Conservation (phyloP, 192 early-diverging fungal species). For the Coemansia umbellata region DNA sequence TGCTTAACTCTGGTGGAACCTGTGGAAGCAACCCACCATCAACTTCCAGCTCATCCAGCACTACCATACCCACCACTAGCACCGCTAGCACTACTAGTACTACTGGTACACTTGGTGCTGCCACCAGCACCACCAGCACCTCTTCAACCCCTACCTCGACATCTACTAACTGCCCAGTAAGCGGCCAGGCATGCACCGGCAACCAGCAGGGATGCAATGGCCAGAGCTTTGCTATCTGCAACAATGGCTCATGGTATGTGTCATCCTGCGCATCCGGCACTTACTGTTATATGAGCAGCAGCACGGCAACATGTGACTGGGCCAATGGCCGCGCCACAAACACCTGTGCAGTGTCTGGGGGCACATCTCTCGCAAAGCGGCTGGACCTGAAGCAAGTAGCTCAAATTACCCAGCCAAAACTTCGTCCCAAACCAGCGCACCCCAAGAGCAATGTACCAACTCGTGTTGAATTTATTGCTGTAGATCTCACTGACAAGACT, state of each 20-base stretch:
- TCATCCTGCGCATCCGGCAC: constrained; percentile 44
- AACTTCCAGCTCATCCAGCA: constrained; percentile 7
- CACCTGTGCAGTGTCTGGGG: constrained; percentile 31
- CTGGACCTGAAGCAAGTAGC: constrained; percentile 21
- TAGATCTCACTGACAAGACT: constrained; percentile 28
- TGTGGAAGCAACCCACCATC: constrained; percentile 21
- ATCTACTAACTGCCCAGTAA: constrained; percentile 27
- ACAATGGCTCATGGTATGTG: constrained; percentile 45
- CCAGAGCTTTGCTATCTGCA: constrained; percentile 45
- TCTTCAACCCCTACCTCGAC: constrained; percentile 16
- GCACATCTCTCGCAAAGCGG: constrained; percentile 23
- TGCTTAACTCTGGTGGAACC: constrained; percentile 21
- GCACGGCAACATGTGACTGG: constrained; percentile 38
- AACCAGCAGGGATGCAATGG: constrained; percentile 46
- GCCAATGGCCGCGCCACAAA: constrained; percentile 38
- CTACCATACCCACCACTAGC: not conserved
- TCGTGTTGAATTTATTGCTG: constrained; percentile 38
- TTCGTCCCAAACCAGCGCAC: constrained; percentile 31
- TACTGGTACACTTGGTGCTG: not conserved
- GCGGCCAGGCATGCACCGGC: constrained; percentile 42
- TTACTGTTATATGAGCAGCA: constrained; percentile 38
- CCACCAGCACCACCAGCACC: constrained; percentile 5
- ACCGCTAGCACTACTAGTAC: not conserved
- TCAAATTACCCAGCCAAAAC: constrained; percentile 21
- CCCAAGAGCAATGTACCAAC: constrained; percentile 39